A percentile compares a stretch with the other conserved stretches of the same genome.
phyloP scores from a whole-genome alignment of 2,329 filamentous ascomycete genomes.

The Microsporum ferrugineum region DNA sequence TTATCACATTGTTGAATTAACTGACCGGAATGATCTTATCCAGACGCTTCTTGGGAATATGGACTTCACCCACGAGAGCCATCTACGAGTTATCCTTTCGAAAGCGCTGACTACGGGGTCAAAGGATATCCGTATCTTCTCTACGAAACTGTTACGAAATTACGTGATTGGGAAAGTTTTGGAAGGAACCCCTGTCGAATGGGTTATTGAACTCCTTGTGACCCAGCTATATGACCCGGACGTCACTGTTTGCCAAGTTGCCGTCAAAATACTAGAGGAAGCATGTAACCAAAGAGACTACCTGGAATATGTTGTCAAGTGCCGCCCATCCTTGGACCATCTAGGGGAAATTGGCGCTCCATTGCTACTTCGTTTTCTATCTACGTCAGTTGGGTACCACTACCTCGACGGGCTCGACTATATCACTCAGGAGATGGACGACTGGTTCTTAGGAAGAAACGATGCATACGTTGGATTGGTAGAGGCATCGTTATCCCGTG shows the following conservation, averaged over 20 bases:
- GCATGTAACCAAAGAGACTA: conserved; percentile 87
- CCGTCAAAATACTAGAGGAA: conserved; percentile 94
- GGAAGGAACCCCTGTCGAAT: conserved; percentile 49
- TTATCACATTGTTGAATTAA: conserved; percentile 91
- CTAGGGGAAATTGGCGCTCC: conserved; percentile 94
- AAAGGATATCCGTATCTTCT: conserved; percentile 80
- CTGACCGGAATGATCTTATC: conserved; percentile 81
- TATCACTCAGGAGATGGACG: conserved; percentile 98
- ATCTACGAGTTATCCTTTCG: conserved; percentile 82
- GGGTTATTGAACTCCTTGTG: conserved; percentile 95
- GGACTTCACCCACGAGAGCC: conserved; percentile 79
- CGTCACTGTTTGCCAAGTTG: conserved; percentile 88
- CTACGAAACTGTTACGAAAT: conserved; percentile 75
- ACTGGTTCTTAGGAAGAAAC: conserved; percentile 96
- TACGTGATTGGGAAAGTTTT: conserved; percentile 57
- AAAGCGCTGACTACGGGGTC: conserved; percentile 87
- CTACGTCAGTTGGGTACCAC: conserved; percentile 92
- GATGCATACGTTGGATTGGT: conserved; percentile 92
- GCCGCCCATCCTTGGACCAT: conserved; percentile 85
- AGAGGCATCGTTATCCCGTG: conserved; percentile 84
- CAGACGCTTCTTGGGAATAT: conserved; percentile 80
- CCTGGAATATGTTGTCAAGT: conserved; percentile 93
- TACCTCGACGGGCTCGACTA: conserved; percentile 96
- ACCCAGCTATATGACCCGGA: conserved; percentile 96
- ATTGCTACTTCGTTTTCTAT: conserved; percentile 79